Evolutionary conservation across 2,329 filamentous ascomycete genomes (phyloP).

Genomic region (Ampelomyces quisqualis): DNA sequence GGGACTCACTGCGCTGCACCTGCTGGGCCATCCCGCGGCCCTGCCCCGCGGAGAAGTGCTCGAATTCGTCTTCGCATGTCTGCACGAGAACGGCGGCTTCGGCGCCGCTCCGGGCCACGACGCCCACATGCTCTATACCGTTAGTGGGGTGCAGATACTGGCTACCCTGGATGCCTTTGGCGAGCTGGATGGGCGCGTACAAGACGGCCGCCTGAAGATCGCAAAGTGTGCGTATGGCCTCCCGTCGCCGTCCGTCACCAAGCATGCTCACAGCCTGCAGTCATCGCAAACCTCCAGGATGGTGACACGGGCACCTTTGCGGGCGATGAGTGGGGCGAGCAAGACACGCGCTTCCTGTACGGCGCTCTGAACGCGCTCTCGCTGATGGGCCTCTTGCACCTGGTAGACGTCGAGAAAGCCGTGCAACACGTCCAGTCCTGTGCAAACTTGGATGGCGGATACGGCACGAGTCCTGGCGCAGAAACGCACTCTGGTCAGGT

Average conservation of each 20-base stretch:
- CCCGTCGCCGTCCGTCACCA: conserved; percentile 4
- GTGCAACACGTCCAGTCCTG: conserved; percentile 78
- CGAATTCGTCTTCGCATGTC: conserved; percentile 92
- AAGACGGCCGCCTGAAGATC: conserved; percentile 68
- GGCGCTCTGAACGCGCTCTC: conserved; percentile 87
- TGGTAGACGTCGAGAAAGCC: conserved; percentile 78
- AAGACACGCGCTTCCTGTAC: conserved; percentile 92
- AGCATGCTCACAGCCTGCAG: conserved; percentile 47
- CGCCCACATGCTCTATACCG: conserved; percentile 92
- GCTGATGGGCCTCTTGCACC: conserved; percentile 69
- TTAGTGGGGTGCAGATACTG: conserved; percentile 91
- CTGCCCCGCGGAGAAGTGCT: conserved; percentile 79
- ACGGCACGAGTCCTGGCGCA: conserved; percentile 83
- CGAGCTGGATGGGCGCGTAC: conserved; percentile 71
- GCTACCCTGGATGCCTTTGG: conserved; percentile 81
- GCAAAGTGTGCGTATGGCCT: conserved; percentile 68
- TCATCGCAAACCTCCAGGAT: conserved; percentile 81
- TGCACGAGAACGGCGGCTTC: conserved; percentile 86
- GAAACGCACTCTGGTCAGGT: conserved; percentile 96
- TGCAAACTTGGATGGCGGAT: conserved; percentile 92
- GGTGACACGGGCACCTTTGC: conserved; percentile 79
- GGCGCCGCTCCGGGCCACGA: conserved; percentile 93
- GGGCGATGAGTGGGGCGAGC: conserved; percentile 95
- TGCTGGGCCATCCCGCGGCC: conserved; percentile 77
- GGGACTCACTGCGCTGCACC: conserved; percentile 85